A percentile compares a stretch with the other conserved stretches of the same genome.
These are phyloP conservation scores for Fusarium sororula DNA, from an alignment of 2,329 filamentous ascomycete species.

Conservation along the genomic window DNA sequence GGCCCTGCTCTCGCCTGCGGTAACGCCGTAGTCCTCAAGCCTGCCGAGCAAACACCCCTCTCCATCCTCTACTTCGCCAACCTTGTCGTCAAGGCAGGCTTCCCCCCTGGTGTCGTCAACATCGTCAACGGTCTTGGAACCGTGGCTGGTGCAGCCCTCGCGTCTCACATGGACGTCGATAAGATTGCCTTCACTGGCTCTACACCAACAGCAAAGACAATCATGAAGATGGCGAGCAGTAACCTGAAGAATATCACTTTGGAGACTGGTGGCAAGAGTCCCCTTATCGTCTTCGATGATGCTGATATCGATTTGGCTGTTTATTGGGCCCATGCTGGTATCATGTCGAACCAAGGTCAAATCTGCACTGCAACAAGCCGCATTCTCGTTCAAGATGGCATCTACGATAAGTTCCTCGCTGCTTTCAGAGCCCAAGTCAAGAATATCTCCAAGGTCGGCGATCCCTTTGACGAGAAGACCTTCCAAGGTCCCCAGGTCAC, in stretches of 20 bases:
- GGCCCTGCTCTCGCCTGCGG: conserved; percentile 74
- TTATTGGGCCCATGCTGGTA: conserved; percentile 62
- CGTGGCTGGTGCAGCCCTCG: conserved; percentile 74
- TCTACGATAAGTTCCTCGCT: conserved; percentile 70
- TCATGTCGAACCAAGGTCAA: conserved; percentile 71
- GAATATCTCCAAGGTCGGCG: conserved; percentile 69
- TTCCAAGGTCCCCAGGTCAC: conserved; percentile 81
- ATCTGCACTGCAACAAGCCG: conserved; percentile 72
- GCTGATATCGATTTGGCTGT: conserved; percentile 74
- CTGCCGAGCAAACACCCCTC: conserved; percentile 73
- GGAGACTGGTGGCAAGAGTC: conserved; percentile 74
- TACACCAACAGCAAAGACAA: conserved; percentile 74
- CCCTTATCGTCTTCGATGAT: conserved; percentile 71
- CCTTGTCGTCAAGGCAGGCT: conserved; percentile 76
- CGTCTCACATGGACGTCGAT: conserved; percentile 73
- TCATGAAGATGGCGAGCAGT: conserved; percentile 78
- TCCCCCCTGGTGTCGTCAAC: conserved; percentile 81
- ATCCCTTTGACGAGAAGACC: conserved; percentile 74
- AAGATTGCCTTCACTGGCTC: conserved; percentile 85
- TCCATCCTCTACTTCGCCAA: conserved; percentile 72
- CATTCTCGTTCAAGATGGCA: conserved; percentile 68
- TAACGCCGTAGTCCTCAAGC: conserved; percentile 71
- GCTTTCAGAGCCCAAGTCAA: conserved; percentile 21
- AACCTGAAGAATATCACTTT: conserved; percentile 74
- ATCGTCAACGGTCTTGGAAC: conserved; percentile 76